These are phyloP conservation scores for Magnaporthiopsis rhizophila DNA, from an alignment of 2,329 filamentous ascomycete genomes.

Conservation along the genomic window DNA sequence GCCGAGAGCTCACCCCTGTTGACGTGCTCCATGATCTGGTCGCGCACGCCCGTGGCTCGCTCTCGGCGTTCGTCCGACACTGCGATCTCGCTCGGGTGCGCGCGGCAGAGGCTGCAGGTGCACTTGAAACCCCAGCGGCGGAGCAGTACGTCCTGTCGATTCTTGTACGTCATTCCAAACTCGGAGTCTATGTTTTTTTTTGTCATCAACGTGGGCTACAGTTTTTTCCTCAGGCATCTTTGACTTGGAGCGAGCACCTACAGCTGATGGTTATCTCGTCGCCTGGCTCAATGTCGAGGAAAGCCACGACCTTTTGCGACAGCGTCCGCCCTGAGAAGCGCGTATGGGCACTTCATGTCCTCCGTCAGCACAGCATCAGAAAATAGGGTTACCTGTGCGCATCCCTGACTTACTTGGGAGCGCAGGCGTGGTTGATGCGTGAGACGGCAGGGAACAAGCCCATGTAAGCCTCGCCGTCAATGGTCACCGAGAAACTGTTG, in stretches of 20 bases:
- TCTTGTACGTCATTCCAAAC: constrained; percentile 13
- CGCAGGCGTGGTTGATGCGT: constrained; percentile 22
- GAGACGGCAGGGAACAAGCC: constrained; percentile 16
- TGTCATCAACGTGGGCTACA: not conserved
- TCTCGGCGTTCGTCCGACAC: constrained; percentile 19
- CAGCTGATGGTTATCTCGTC: constrained; percentile 25
- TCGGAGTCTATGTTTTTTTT: constrained; percentile 11
- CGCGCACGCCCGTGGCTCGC: not conserved
- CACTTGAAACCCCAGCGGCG: constrained; percentile 21
- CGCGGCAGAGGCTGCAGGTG: constrained; percentile 19
- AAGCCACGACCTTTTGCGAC: constrained; percentile 16
- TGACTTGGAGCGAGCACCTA: constrained; percentile 8
- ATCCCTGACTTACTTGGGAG: constrained; percentile 13
- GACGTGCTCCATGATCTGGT: not conserved
- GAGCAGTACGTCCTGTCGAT: constrained; percentile 14
- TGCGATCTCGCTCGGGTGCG: constrained; percentile 5
- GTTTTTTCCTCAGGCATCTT: not conserved
- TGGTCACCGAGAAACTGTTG: constrained; percentile 23
- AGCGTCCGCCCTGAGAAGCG: constrained; percentile 16
- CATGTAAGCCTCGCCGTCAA: constrained; percentile 16
- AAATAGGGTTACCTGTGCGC: too few relatives aligned
- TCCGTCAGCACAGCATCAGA: not conserved
- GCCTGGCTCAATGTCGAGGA: constrained; percentile 17
- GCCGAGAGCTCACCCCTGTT: not conserved
- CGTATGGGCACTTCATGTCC: constrained; percentile 15